Evolutionary conservation across 2,329 filamentous ascomycete species (phyloP).

Genomic region (Aureobasidium zeae): DNA sequence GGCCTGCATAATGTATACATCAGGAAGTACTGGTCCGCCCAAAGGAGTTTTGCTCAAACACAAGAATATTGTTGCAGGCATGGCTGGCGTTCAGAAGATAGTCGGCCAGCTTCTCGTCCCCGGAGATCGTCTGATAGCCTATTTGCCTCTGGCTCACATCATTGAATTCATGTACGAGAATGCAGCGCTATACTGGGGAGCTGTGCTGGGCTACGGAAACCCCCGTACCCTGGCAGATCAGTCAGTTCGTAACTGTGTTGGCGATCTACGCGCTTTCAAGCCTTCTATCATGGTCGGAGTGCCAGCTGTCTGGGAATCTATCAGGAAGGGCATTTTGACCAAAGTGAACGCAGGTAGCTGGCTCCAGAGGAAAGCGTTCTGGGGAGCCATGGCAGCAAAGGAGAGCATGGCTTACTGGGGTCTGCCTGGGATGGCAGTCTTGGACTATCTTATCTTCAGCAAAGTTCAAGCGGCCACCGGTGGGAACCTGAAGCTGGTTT

Average conservation of each 20-base stretch:
- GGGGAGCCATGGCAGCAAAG: constrained; percentile 54
- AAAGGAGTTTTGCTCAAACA: constrained; percentile 84
- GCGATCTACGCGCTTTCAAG: constrained; percentile 85
- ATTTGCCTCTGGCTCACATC: constrained; percentile 90
- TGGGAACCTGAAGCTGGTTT: constrained; percentile 74
- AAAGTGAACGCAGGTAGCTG: constrained; percentile 65
- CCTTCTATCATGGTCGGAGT: constrained; percentile 90
- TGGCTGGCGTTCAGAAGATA: constrained; percentile 71
- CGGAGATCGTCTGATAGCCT: constrained; percentile 73
- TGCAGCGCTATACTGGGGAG: constrained; percentile 77
- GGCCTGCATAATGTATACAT: constrained; percentile 76
- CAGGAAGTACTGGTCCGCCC: constrained; percentile 77
- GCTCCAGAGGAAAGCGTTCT: constrained; percentile 69
- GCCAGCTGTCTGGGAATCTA: constrained; percentile 92
- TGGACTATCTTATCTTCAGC: constrained; percentile 81
- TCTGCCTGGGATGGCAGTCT: constrained; percentile 52
- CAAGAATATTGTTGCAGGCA: constrained; percentile 66
- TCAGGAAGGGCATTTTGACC: constrained; percentile 83
- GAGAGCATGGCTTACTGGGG: constrained; percentile 47
- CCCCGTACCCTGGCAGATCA: constrained; percentile 78
- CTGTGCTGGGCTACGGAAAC: constrained; percentile 86
- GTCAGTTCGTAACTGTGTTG: constrained; percentile 80
- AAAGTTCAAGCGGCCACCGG: constrained; percentile 87
- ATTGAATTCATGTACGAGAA: constrained; percentile 96
- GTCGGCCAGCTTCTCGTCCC: constrained; percentile 70